Evolutionary conservation across 768 basidiomycete species (phyloP).

Genomic region (Mycena albidolilacea): DNA sequence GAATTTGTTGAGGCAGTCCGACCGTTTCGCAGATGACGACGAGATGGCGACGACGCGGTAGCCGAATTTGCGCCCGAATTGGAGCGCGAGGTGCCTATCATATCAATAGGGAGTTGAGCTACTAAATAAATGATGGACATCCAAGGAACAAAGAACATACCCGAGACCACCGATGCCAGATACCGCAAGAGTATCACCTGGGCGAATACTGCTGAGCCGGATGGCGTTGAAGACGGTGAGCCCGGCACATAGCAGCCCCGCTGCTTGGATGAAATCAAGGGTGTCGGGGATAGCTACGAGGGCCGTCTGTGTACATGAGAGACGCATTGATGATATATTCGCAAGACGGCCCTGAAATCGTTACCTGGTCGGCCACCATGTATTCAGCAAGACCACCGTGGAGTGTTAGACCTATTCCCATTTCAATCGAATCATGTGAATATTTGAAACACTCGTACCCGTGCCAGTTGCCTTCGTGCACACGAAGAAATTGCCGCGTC

Average conservation of each 20-base stretch:
- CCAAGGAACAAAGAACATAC: neutral
- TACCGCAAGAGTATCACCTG: slow-evolving; percentile 54
- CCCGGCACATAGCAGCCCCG: slow-evolving; percentile 53
- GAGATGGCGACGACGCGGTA: slow-evolving; percentile 54
- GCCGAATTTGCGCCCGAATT: slow-evolving; percentile 54
- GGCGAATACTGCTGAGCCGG: slow-evolving; percentile 46
- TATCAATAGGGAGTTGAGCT: slow-evolving; percentile 34
- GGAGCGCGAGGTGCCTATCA: slow-evolving; percentile 53
- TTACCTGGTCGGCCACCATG: slow-evolving; percentile 39
- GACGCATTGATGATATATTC: neutral
- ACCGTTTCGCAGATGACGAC: slow-evolving; percentile 46
- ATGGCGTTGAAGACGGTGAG: slow-evolving; percentile 55
- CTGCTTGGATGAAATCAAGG: slow-evolving; percentile 45
- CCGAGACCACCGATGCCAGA: slow-evolving; percentile 52
- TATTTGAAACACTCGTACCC: slow-evolving; percentile 26
- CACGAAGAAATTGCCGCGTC: slow-evolving; percentile 42
- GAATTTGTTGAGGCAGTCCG: slow-evolving; percentile 49
- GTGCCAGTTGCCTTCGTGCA: slow-evolving; percentile 44
- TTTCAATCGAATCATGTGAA: neutral
- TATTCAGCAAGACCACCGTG: slow-evolving; percentile 50
- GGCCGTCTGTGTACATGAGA: slow-evolving; percentile 31
- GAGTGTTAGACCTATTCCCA: slow-evolving; percentile 38
- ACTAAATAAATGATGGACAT: neutral
- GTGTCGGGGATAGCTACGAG: slow-evolving; percentile 43
- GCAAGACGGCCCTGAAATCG: neutral